Percentiles rank a stretch among this genome's conserved stretches.
phyloP scores from a whole-genome alignment of 176 grass and related monocot genomes.

The Hyparrhenia diplandra region DNA sequence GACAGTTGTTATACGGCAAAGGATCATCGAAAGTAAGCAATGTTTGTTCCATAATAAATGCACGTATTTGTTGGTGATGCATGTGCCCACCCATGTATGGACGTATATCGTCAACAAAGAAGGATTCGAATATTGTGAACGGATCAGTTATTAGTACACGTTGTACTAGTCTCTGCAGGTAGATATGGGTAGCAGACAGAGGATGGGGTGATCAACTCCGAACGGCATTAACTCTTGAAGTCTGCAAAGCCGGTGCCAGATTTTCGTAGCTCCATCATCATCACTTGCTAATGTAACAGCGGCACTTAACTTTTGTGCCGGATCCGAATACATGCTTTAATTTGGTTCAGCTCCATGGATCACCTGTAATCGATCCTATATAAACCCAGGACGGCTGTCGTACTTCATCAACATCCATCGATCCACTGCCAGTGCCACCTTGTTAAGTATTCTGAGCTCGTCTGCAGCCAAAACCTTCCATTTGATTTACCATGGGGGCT shows the following conservation, averaged over 20 bases:
- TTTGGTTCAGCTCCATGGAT: neutral
- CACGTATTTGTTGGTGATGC: neutral
- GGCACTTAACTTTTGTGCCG: neutral
- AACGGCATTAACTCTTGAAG: conserved; percentile 21
- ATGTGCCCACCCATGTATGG: no score
- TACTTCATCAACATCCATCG: neutral
- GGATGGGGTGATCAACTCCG: neutral
- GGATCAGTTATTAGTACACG: neutral
- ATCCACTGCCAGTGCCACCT: neutral
- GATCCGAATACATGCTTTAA: neutral
- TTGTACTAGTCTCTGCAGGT: neutral
- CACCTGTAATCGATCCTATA: neutral
- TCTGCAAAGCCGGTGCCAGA: conserved; percentile 42
- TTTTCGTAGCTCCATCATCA: conserved; percentile 17
- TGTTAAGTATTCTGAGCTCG: neutral
- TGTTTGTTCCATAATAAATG: no score
- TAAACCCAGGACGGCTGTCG: neutral
- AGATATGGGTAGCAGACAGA: neutral
- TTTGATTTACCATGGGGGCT: conserved; percentile 7
- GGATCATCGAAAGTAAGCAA: no score
- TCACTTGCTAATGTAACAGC: neutral
- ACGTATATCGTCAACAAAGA: neutral
- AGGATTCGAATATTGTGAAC: neutral
- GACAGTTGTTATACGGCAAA: no score
- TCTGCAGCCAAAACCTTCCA: neutral